Conservation (phyloP, 1,284 basidiomycete species). For the Tylopilus sp. region DNA sequence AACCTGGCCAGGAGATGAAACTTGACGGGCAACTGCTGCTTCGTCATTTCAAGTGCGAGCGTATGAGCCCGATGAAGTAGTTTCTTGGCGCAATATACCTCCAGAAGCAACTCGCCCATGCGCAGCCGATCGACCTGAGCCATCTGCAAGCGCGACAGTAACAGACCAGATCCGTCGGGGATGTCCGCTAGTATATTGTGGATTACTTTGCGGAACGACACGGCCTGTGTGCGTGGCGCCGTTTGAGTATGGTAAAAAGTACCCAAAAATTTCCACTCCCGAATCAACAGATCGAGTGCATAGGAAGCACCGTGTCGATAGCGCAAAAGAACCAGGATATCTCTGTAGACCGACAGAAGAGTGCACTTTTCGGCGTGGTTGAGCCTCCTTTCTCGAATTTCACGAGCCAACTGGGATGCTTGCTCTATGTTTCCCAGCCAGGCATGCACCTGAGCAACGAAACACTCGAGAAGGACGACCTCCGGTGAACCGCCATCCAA, state of each 20-base stretch:
- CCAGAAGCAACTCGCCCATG: conserved; percentile 42
- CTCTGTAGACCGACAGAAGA: conserved; percentile 37
- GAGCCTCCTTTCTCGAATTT: conserved; percentile 19
- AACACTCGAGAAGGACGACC: conserved; percentile 28
- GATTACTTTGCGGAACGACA: conserved; percentile 34
- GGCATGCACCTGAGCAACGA: conserved; percentile 34
- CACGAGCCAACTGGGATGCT: conserved; percentile 31
- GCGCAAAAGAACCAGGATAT: conserved; percentile 39
- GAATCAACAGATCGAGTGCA: conserved; percentile 43
- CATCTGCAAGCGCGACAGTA: conserved; percentile 32
- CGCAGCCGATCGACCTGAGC: conserved; percentile 26
- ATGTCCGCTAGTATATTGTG: conserved; percentile 30
- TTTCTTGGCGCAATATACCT: conserved; percentile 33
- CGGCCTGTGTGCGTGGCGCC: conserved; percentile 10
- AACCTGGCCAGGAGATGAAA: conserved; percentile 35
- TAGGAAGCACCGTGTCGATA: conserved; percentile 35
- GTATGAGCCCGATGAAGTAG: conserved; percentile 41
- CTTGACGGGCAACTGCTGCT: conserved; percentile 33
- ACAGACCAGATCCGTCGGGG: conserved; percentile 34
- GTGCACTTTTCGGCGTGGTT: conserved; percentile 16
- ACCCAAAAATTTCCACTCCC: conserved; percentile 41
- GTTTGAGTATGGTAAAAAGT: conserved; percentile 26
- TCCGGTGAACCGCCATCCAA: conserved; percentile 17
- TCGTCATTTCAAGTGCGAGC: conserved; percentile 41
- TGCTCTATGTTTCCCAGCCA: conserved; percentile 35